Conservation (phyloP, 177 flowering plant genomes). For the Vitis hybrid region DNA sequence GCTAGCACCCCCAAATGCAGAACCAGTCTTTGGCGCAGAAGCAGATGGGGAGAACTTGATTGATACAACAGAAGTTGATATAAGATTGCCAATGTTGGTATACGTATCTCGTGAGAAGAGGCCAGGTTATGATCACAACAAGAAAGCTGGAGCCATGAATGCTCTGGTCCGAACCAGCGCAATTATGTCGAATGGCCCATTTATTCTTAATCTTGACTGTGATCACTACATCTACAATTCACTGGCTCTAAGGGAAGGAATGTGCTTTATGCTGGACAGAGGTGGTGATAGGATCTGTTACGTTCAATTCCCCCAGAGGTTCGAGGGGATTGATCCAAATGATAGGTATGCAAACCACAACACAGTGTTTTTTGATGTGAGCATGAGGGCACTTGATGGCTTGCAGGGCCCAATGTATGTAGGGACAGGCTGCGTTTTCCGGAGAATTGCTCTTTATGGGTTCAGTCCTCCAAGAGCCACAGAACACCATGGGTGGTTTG, state of each 20-base stretch:
- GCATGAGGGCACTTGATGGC: constrained; percentile 88
- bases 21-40: constrained; percentile 57
- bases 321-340: constrained; percentile 88
- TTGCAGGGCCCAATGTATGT: constrained; percentile 96
- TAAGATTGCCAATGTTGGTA: constrained; percentile 79
- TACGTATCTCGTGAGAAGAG: constrained; percentile 93
- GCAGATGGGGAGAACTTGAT: constrained; percentile 56
- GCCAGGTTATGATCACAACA: constrained; percentile 89
- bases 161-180: constrained; percentile 86
- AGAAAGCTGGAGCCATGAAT: constrained; percentile 98
- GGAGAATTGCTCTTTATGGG: constrained; percentile 84
- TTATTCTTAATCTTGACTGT: constrained; percentile 88
- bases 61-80: constrained; percentile 72
- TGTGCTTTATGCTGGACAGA: constrained; percentile 94
- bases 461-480: constrained; percentile 90
- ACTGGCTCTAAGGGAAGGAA: constrained; percentile 84
- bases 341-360: constrained; percentile 95
- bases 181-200: constrained; percentile 90
- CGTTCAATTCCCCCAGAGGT: constrained; percentile 93
- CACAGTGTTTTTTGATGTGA: constrained; percentile 87
- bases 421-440: constrained; percentile 88
- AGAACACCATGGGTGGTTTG: constrained; percentile 83
- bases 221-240: constrained; percentile 92
- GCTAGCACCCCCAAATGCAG: constrained; percentile 81
- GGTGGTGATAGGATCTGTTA: constrained; percentile 85